Evolutionary conservation across 2,329 filamentous ascomycete genomes (phyloP).

Genomic region (Cladosporium sp.): DNA sequence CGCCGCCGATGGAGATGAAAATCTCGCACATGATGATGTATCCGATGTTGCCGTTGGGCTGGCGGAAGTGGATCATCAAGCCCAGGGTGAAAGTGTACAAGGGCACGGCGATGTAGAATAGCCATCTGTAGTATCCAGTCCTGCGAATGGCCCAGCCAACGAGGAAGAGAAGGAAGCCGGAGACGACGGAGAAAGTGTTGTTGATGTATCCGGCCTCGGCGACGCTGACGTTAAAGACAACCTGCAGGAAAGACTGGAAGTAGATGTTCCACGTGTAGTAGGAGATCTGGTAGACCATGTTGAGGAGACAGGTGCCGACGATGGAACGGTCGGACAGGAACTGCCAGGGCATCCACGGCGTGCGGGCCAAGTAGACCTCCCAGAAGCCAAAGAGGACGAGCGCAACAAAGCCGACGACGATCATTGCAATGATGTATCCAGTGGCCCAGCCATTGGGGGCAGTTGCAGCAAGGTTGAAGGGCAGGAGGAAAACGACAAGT

Average conservation of each 20-base stretch:
- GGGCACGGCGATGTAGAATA: slow-evolving; percentile 34
- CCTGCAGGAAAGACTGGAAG: slow-evolving; percentile 39
- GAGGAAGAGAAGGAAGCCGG: slow-evolving; percentile 41
- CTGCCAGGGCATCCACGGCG: slow-evolving; percentile 42
- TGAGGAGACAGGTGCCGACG: slow-evolving; percentile 49
- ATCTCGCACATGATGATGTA: slow-evolving; percentile 52
- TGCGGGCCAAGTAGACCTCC: slow-evolving; percentile 37
- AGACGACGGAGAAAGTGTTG: slow-evolving; percentile 35
- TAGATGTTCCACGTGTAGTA: slow-evolving; percentile 38
- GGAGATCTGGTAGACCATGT: slow-evolving; percentile 32
- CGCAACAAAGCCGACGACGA: slow-evolving; percentile 35
- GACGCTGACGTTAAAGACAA: slow-evolving; percentile 34
- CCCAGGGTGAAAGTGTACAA: slow-evolving; percentile 30
- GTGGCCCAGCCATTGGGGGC: slow-evolving; percentile 34
- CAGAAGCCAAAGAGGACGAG: slow-evolving; percentile 36
- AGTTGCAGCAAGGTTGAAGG: slow-evolving; percentile 52
- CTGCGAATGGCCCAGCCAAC: slow-evolving; percentile 46
- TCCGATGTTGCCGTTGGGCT: slow-evolving; percentile 36
- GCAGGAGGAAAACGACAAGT: slow-evolving; percentile 61
- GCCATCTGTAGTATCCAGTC: slow-evolving; percentile 49
- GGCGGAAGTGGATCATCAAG: slow-evolving; percentile 28
- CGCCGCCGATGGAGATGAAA: slow-evolving; percentile 51
- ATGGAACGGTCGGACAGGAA: slow-evolving; percentile 48
- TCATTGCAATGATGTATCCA: slow-evolving; percentile 38
- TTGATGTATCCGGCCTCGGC: slow-evolving; percentile 27